Conservation (phyloP, 164 flowering plant species). For the Tetracentron sinense region DNA sequence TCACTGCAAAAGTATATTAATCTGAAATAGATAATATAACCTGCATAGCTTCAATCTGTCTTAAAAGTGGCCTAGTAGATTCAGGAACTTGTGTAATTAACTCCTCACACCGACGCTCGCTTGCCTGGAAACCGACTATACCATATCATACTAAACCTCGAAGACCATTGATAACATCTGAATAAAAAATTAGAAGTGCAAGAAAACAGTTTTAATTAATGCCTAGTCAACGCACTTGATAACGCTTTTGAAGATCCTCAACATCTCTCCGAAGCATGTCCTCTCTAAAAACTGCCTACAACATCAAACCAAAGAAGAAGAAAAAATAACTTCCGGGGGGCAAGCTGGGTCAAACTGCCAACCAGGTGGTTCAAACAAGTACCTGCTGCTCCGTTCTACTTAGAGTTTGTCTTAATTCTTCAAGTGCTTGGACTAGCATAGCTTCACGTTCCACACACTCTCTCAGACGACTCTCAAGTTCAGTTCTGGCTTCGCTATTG, state of each 20-base stretch:
- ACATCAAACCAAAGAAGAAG: conserved; percentile 8
- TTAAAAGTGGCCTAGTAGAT: conserved; percentile 94
- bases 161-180: background rate
- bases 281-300: conserved; percentile 85
- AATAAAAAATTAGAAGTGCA: conserved; percentile 1
- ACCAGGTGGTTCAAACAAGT: conserved; percentile 7
- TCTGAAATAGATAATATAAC: conserved; percentile 27
- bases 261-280: conserved; percentile 85
- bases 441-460: conserved; percentile 93
- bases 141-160: conserved; percentile 1
- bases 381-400: conserved; percentile 96
- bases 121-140: conserved; percentile 61
- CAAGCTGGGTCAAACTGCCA: background rate
- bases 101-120: conserved; percentile 97
- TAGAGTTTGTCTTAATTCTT: conserved; percentile 86
- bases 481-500: conserved; percentile 88
- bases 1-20: too few species aligned
- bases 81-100: conserved; percentile 94
- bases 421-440: conserved; percentile 87
- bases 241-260: conserved; percentile 96
- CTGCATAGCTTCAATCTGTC: conserved; percentile 99
- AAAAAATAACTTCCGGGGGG: background rate
- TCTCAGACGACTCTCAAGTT: conserved; percentile 81
- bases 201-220: background rate
- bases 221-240: conserved; percentile 62